These are phyloP conservation scores for Nissolia schottii DNA, from an alignment of 306 rosid species.

Conservation along the genomic window DNA sequence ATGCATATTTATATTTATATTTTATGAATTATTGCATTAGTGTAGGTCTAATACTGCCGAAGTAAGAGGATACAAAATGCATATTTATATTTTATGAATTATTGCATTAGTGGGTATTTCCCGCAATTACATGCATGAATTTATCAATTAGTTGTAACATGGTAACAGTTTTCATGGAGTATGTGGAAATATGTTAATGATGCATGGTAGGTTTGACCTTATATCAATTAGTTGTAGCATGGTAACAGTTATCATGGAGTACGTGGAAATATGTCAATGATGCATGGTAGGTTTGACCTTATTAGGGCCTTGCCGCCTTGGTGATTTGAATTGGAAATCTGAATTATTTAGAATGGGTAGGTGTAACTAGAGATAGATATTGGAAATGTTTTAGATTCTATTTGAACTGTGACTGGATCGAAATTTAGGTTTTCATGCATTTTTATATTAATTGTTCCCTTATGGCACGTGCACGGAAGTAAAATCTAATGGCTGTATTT, in stretches of 20 bases:
- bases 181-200: slow-evolving; percentile 1
- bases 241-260: neutral
- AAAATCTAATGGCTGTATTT: neutral
- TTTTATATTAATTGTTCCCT: neutral
- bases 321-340: neutral
- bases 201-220: neutral
- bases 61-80: neutral
- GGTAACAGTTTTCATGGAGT: neutral
- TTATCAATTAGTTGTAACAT: neutral
- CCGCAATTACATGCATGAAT: neutral
- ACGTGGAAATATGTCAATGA: neutral
- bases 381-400: neutral
- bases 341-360: neutral
- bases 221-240: neutral
- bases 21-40: too few relatives aligned
- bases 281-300: neutral
- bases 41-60: neutral
- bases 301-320: neutral
- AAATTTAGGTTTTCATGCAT: neutral
- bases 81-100: neutral
- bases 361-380: neutral
- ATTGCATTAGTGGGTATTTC: neutral
- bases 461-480: neutral
- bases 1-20: too few relatives aligned
- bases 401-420: neutral